Conservation (phyloP, 768 basidiomycete genomes). For the Nidula microcarpa region DNA sequence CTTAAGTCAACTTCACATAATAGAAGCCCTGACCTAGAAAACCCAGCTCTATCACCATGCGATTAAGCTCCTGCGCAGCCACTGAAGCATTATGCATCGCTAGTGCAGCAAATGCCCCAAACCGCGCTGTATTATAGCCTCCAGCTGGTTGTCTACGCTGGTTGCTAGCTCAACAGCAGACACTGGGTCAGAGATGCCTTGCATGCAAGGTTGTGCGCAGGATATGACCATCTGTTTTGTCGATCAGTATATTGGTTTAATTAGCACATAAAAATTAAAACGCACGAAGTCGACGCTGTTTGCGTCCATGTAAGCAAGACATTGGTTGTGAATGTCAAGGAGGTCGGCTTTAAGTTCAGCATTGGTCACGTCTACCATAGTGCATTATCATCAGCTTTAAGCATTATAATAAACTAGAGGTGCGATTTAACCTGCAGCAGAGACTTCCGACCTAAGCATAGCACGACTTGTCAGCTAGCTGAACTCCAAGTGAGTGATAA, state of each 20-base stretch:
- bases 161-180: conserved; percentile 28
- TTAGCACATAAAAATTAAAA: not conserved
- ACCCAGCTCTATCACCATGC: conserved; percentile 34
- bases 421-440: too few relatives aligned
- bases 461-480: too few relatives aligned
- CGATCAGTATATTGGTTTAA: not conserved
- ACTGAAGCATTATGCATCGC: conserved; percentile 42
- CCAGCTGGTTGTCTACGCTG: conserved; percentile 31
- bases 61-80: conserved; percentile 35
- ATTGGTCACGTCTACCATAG: conserved; percentile 27
- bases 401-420: too few relatives aligned
- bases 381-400: too few relatives aligned
- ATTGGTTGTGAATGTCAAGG: conserved; percentile 34
- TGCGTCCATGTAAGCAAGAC: conserved; percentile 29
- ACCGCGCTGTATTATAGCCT: conserved; percentile 32
- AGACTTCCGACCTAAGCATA: too few relatives aligned
- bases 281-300: conserved; percentile 34
- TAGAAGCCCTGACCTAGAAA: conserved; percentile 22
- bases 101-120: conserved; percentile 38
- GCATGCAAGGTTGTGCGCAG: conserved; percentile 32
- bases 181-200: conserved; percentile 30
- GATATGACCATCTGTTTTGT: conserved; percentile 32
- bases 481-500: not conserved
- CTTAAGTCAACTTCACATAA: not conserved
- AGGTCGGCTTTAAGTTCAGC: conserved; percentile 27